Evolutionary conservation across 179 eudicot genomes (phyloP).

Genomic region (Carnegiea gigantea): DNA sequence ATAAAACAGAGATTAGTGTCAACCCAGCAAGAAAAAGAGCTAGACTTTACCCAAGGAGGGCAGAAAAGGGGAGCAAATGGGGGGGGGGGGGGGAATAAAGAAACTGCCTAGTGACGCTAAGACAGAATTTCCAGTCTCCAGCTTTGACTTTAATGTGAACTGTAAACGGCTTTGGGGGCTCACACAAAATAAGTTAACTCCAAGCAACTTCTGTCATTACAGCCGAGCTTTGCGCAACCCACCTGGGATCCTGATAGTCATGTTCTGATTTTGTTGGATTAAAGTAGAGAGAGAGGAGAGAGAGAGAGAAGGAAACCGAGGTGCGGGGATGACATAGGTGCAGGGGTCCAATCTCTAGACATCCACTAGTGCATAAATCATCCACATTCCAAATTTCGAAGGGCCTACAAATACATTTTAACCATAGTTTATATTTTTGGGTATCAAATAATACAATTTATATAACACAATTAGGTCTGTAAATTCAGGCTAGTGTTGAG

Average conservation of each 20-base stretch:
- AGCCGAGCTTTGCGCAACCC: constrained; percentile 25
- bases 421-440: too few species aligned
- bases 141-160: constrained; percentile 31
- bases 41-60: neutral
- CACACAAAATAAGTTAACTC: neutral
- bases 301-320: neutral
- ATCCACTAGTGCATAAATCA: constrained; percentile 24
- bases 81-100: neutral
- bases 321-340: neutral
- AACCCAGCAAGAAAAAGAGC: constrained; percentile 22
- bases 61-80: neutral
- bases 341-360: constrained; percentile 30
- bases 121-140: constrained; percentile 19
- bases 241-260: constrained; percentile 27
- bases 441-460: too few species aligned
- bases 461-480: too few species aligned
- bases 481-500: too few species aligned
- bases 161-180: neutral
- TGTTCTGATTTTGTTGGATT: constrained; percentile 14
- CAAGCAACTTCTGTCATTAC: constrained; percentile 19
- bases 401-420: too few species aligned
- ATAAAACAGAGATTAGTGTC: constrained; percentile 3
- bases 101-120: constrained; percentile 10
- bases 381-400: constrained; percentile 12
- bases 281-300: constrained; percentile 13